Conservation (phyloP, 805 yeast genomes). For the Metschnikowia continentalis region DNA sequence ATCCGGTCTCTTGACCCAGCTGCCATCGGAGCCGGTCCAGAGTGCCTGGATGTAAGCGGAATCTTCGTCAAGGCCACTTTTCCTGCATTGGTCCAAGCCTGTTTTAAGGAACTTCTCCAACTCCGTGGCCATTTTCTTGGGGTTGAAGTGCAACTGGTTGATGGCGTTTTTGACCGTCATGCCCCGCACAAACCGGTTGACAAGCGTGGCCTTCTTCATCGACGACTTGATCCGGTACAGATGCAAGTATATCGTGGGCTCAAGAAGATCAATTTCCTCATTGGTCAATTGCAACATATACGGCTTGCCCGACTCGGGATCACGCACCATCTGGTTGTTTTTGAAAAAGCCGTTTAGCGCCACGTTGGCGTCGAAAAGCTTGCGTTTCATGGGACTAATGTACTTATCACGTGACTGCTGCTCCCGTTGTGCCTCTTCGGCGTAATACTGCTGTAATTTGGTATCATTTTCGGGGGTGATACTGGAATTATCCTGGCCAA, state of each 20-base stretch:
- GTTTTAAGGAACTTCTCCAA: slow-evolving; percentile 68
- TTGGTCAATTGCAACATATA: slow-evolving; percentile 56
- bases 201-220: slow-evolving; percentile 79
- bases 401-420: slow-evolving; percentile 51
- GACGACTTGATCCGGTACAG: slow-evolving; percentile 84
- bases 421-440: slow-evolving; percentile 40
- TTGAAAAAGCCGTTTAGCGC: slow-evolving; percentile 63
- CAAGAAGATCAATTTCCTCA: slow-evolving; percentile 71
- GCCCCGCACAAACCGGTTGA: slow-evolving; percentile 71
- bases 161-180: slow-evolving; percentile 74
- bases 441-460: slow-evolving; percentile 45
- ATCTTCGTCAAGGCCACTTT: slow-evolving; percentile 54
- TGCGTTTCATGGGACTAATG: slow-evolving; percentile 67
- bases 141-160: slow-evolving; percentile 85
- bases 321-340: slow-evolving; percentile 47
- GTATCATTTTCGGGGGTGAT: slow-evolving; percentile 30
- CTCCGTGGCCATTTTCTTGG: slow-evolving; percentile 75
- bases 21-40: slow-evolving; percentile 91
- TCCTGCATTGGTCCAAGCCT: slow-evolving; percentile 67
- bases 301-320: slow-evolving; percentile 38
- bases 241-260: slow-evolving; percentile 80
- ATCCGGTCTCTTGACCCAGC: slow-evolving; percentile 65
- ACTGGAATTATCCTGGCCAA: slow-evolving; percentile 9
- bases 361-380: slow-evolving; percentile 60
- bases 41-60: slow-evolving; percentile 70